Conservation (phyloP, 208 protist genomes). For the Naegleria lovaniensis region DNA sequence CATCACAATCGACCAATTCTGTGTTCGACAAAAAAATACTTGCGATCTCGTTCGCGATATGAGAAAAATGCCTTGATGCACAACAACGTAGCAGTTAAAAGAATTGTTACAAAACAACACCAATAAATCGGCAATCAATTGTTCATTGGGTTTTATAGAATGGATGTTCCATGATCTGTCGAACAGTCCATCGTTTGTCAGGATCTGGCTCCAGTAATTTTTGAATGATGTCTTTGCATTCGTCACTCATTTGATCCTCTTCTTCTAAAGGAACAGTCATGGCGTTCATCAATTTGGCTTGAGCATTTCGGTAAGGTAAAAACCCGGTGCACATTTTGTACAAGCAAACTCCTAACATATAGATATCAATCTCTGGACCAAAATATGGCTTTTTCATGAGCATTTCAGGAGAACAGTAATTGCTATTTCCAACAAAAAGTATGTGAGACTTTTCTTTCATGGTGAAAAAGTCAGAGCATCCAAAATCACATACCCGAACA, state of each 20-base stretch:
- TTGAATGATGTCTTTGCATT: neutral
- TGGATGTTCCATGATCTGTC: constrained; percentile 6
- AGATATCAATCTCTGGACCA: constrained; percentile 20
- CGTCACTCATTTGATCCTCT: neutral
- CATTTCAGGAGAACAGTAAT: constrained; percentile 4
- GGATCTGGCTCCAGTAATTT: neutral
- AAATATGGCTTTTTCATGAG: neutral
- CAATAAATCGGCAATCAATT: too few species aligned
- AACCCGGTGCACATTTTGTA: constrained; percentile 10
- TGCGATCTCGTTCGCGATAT: too few species aligned
- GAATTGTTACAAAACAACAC: too few species aligned
- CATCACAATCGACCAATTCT: too few species aligned
- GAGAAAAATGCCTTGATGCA: too few species aligned
- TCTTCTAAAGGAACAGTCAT: constrained; percentile 21
- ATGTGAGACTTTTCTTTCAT: neutral
- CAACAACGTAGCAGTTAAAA: too few species aligned
- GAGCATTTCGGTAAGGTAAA: neutral
- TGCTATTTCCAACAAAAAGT: neutral
- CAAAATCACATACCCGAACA: neutral
- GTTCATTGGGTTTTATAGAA: neutral
- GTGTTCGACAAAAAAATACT: too few species aligned
- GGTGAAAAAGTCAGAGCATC: neutral
- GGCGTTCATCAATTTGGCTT: neutral
- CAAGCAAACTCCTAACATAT: neutral
- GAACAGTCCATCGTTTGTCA: neutral